Evolutionary conservation across 495 filamentous ascomycete genomes (phyloP).

Genomic region (Antarctomyces pellizariae): DNA sequence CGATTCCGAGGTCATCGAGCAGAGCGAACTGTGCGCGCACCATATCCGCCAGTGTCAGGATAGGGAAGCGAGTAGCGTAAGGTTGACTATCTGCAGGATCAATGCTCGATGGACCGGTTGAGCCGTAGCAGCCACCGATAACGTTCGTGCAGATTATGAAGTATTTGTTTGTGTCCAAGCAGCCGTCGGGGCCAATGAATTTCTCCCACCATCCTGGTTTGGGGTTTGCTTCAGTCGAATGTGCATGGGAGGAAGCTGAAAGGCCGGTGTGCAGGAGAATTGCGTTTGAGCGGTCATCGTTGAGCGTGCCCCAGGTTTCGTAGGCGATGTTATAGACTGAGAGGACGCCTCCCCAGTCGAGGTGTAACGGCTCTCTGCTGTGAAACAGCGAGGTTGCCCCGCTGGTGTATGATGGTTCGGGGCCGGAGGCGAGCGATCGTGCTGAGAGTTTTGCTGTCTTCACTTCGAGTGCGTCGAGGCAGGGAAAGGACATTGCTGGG

Average conservation of each 20-base stretch:
- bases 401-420: constrained; percentile 84
- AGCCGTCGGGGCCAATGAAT: constrained; percentile 77
- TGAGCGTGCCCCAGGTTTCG: constrained; percentile 79
- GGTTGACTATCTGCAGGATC: constrained; percentile 72
- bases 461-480: constrained; percentile 75
- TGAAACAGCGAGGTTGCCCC: constrained; percentile 57
- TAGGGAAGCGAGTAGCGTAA: constrained; percentile 92
- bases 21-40: constrained; percentile 85
- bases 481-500: constrained; percentile 83
- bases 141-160: constrained; percentile 94
- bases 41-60: constrained; percentile 94
- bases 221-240: constrained; percentile 62
- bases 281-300: constrained; percentile 62
- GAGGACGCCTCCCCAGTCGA: constrained; percentile 85
- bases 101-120: constrained; percentile 68
- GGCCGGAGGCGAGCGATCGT: constrained; percentile 48
- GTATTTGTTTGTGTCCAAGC: constrained; percentile 79
- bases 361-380: constrained; percentile 46
- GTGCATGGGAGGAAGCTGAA: constrained; percentile 87
- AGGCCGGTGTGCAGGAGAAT: constrained; percentile 87
- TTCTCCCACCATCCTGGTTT: constrained; percentile 98
- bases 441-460: constrained; percentile 57
- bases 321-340: constrained; percentile 76
- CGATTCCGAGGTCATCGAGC: constrained; percentile 55
- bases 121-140: constrained; percentile 88